Conservation (phyloP, 805 yeast genomes). For the Candida orba region DNA sequence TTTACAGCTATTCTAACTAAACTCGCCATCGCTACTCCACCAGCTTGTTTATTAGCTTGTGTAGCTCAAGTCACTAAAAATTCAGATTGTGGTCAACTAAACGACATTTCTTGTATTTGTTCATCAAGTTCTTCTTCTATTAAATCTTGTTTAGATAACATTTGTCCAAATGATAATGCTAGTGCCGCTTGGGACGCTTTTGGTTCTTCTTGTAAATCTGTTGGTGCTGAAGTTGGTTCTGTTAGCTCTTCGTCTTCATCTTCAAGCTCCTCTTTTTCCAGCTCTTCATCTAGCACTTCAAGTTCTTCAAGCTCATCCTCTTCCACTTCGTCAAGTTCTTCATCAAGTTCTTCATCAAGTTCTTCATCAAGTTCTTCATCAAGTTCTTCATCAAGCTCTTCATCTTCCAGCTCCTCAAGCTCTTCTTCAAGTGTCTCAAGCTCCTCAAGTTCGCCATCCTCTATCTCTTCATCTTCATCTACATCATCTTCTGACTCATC, state of each 20-base stretch:
- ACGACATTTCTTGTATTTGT: constrained; percentile 66
- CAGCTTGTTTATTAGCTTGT: constrained; percentile 90
- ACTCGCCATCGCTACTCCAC: constrained; percentile 56
- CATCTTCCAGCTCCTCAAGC: constrained; percentile 9
- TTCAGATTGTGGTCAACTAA: constrained; percentile 50
- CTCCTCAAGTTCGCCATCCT: constrained; percentile 4
- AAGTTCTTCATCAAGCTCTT: background rate
- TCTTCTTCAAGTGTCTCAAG: too few species aligned
- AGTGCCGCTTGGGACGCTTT: constrained; percentile 56
- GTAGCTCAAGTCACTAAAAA: constrained; percentile 59
- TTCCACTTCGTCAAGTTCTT: constrained; percentile 17
- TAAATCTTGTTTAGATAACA: constrained; percentile 52
- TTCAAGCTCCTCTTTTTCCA: constrained; percentile 7
- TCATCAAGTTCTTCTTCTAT: constrained; percentile 44
- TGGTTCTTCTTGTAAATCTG: constrained; percentile 44
- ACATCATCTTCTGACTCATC: constrained; percentile 9
- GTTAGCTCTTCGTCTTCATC: constrained; percentile 9
- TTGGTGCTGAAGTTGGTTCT: constrained; percentile 25
- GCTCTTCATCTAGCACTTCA: constrained; percentile 6
- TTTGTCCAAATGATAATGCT: constrained; percentile 61
- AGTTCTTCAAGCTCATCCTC: constrained; percentile 20
- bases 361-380: background rate
- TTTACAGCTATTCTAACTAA: constrained; percentile 15
- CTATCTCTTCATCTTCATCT: constrained; percentile 7
- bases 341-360: background rate